These are phyloP conservation scores for Russula brevipes DNA, from an alignment of 768 basidiomycete genomes.

Conservation along the genomic window DNA sequence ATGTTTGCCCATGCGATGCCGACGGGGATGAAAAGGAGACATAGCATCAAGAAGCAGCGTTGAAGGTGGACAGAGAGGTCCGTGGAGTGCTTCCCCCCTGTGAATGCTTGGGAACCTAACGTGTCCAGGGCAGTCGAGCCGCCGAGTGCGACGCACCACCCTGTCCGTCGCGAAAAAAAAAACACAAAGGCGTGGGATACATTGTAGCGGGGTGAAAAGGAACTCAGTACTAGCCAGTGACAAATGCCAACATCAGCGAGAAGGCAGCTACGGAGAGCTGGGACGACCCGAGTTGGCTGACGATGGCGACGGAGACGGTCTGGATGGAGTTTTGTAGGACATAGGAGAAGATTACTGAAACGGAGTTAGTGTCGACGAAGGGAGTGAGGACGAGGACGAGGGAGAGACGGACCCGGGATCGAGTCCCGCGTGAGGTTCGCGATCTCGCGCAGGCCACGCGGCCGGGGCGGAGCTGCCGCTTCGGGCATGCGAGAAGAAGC, in stretches of 20 bases:
- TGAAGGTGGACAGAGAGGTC: conserved; percentile 70
- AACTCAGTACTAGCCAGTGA: conserved; percentile 58
- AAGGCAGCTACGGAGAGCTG: conserved; percentile 70
- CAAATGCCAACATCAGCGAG: conserved; percentile 71
- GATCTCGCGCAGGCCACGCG: conserved; percentile 22
- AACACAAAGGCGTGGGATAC: conserved; percentile 43
- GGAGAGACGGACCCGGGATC: conserved; percentile 18
- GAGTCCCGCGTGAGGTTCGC: conserved; percentile 20
- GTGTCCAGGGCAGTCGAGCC: conserved; percentile 79
- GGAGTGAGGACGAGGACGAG: neutral
- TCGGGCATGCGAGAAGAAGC: conserved; percentile 15
- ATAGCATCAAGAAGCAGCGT: conserved; percentile 60
- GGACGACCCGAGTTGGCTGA: conserved; percentile 61
- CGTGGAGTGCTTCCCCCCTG: conserved; percentile 51
- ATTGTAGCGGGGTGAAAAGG: conserved; percentile 25
- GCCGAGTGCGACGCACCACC: conserved; percentile 72
- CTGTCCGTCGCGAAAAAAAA: conserved; percentile 36
- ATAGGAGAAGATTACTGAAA: conserved; percentile 61
- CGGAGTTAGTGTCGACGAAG: neutral
- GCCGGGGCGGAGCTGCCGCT: conserved; percentile 16
- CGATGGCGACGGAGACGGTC: conserved; percentile 56
- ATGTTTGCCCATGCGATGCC: conserved; percentile 58
- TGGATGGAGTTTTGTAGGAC: conserved; percentile 71
- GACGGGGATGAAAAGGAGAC: conserved; percentile 60
- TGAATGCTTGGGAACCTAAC: conserved; percentile 72